phyloP scores from a whole-genome alignment of 345 rosid genomes.

The Gossypium rotundifolium region DNA sequence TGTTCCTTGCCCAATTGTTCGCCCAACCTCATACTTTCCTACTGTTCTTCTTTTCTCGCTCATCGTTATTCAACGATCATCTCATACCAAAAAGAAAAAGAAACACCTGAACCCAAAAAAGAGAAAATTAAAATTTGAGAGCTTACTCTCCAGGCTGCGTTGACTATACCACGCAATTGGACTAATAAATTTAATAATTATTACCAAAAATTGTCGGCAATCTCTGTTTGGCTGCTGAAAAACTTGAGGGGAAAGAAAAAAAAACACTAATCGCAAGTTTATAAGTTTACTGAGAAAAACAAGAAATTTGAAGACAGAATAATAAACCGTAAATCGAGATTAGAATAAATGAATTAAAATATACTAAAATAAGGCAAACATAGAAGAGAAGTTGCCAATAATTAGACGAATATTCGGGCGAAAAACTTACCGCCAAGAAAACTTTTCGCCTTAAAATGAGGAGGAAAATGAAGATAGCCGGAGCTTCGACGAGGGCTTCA shows the following conservation, averaged over 20 bases:
- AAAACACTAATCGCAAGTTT: not conserved
- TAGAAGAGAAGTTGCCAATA: not conserved
- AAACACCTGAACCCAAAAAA: not conserved
- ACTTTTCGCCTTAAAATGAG: not conserved
- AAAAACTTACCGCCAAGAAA: not conserved
- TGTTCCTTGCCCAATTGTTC: slow-evolving; percentile 87
- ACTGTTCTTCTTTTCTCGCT: slow-evolving; percentile 41
- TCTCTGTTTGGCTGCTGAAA: not conserved
- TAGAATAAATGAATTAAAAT: not conserved
- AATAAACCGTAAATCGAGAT: not conserved
- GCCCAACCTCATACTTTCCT: slow-evolving; percentile 82
- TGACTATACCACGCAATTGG: not conserved
- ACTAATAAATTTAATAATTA: not conserved
- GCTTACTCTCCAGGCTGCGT: not conserved
- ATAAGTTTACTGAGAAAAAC: not conserved
- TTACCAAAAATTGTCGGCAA: not conserved
- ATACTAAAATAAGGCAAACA: not conserved
- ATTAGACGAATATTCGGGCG: not conserved
- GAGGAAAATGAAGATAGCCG: not conserved
- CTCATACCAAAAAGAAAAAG: not conserved
- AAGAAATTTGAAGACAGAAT: not conserved
- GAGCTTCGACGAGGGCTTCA: not conserved
- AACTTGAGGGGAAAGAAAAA: not conserved
- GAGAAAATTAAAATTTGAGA: not conserved
- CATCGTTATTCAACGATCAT: slow-evolving; percentile 29